A percentile compares a stretch with the other conserved stretches of the same genome.
phyloP scores from a whole-genome alignment of 2,329 filamentous ascomycete genomes.

The Sphaerostilbella broomeana region DNA sequence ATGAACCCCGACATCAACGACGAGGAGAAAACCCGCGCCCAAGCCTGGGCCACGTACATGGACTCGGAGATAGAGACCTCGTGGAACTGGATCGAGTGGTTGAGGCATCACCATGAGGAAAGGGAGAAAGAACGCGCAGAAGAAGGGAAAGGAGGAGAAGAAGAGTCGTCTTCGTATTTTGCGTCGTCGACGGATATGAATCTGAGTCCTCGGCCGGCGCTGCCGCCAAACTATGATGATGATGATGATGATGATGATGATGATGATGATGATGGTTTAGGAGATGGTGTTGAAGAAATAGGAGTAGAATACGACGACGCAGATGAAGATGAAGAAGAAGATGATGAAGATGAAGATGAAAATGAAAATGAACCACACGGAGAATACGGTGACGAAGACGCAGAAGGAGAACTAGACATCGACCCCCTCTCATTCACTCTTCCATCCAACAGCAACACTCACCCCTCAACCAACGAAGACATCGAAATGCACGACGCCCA shows the following conservation, averaged over 20 bases:
- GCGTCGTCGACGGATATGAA: too few species aligned
- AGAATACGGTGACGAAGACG: neutral
- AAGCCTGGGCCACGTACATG: slow-evolving; percentile 19
- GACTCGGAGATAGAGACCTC: slow-evolving; percentile 12
- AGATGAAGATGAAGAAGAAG: neutral
- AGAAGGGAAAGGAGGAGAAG: neutral
- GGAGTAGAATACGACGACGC: neutral
- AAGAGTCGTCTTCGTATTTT: too few species aligned
- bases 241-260: slow-evolving; percentile 12
- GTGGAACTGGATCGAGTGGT: slow-evolving; percentile 20
- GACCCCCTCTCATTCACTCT: neutral
- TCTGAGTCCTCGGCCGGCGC: neutral
- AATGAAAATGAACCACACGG: neutral
- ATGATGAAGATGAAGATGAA: slow-evolving; percentile 2
- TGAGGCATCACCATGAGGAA: slow-evolving; percentile 8
- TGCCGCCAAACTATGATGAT: slow-evolving; percentile 5
- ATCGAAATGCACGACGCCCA: too few species aligned
- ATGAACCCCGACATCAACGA: slow-evolving; percentile 18
- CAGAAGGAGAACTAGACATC: slow-evolving; percentile 1
- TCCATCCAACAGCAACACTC: too few species aligned
- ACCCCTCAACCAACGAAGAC: too few species aligned
- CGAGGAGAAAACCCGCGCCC: slow-evolving; percentile 21
- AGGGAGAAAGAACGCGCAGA: neutral
- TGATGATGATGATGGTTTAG: slow-evolving; percentile 6
- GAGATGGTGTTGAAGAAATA: neutral